These are phyloP conservation scores for Suillus discolor DNA, from an alignment of 768 basidiomycete genomes.

Conservation along the genomic window DNA sequence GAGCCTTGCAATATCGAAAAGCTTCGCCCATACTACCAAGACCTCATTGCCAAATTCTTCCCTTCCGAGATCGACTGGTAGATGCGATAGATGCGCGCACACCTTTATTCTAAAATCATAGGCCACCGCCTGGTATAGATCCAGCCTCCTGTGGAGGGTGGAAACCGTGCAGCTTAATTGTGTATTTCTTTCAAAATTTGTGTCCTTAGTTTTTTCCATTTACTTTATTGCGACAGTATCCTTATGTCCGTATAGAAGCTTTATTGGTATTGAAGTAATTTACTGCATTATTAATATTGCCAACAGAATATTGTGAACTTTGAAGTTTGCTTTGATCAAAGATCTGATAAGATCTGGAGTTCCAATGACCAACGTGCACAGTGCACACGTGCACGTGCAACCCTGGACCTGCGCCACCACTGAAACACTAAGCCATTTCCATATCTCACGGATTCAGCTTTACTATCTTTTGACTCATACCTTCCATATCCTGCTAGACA, in stretches of 20 bases:
- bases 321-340: no score
- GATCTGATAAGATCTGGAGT: no score
- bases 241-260: neutral
- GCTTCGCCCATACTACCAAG: slow-evolving; percentile 82
- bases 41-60: slow-evolving; percentile 85
- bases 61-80: slow-evolving; percentile 83
- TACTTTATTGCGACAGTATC: slow-evolving; percentile 3
- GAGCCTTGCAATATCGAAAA: slow-evolving; percentile 59
- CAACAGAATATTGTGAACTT: no score
- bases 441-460: neutral
- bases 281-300: no score
- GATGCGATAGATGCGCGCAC: neutral
- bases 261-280: no score
- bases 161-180: slow-evolving; percentile 5
- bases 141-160: neutral
- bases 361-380: no score
- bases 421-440: neutral
- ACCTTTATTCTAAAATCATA: neutral
- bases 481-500: slow-evolving; percentile 1
- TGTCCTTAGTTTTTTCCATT: neutral
- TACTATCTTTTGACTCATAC: neutral
- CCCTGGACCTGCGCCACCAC: neutral
- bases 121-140: neutral
- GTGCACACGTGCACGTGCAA: neutral
- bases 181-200: slow-evolving; percentile 8